These are phyloP conservation scores for Neurospora sp. DNA, from an alignment of 495 filamentous ascomycete species.

Conservation along the genomic window DNA sequence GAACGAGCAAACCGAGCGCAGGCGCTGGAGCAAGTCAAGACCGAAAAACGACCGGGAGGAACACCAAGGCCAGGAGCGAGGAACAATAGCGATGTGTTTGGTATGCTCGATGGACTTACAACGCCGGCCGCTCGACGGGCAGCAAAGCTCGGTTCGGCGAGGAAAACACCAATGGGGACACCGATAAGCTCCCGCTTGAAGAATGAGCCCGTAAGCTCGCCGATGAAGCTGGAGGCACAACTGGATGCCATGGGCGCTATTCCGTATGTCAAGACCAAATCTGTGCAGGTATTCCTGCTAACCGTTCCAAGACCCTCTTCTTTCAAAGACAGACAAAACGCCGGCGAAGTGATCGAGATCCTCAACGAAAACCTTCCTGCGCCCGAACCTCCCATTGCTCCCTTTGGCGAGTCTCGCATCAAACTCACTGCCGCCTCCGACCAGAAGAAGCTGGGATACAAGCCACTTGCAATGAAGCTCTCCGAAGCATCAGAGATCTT, in stretches of 20 bases:
- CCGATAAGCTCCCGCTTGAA: conserved; percentile 36
- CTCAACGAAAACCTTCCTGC: conserved; percentile 65
- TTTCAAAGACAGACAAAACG: conserved; percentile 61
- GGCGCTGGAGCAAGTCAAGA: conserved; percentile 28
- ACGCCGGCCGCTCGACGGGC: conserved; percentile 46
- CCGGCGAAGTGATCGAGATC: conserved; percentile 73
- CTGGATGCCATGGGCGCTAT: conserved; percentile 28
- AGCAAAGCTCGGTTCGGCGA: conserved; percentile 42
- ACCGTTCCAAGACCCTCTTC: conserved; percentile 32
- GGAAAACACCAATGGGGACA: conserved; percentile 46
- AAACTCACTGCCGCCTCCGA: conserved; percentile 75
- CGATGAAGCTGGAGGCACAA: conserved; percentile 31
- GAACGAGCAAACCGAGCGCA: conserved; percentile 55
- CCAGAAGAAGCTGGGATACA: conserved; percentile 80
- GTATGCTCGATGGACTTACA: conserved; percentile 74
- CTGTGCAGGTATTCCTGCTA: background rate
- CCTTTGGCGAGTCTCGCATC: conserved; percentile 65
- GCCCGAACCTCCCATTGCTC: conserved; percentile 61
- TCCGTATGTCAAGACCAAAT: conserved; percentile 18
- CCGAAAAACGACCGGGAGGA: conserved; percentile 50
- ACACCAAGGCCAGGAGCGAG: conserved; percentile 55
- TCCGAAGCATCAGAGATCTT: conserved; percentile 85
- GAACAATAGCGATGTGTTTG: conserved; percentile 59
- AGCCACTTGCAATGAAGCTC: conserved; percentile 85
- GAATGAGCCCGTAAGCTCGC: conserved; percentile 35